phyloP scores from a whole-genome alignment of 1,139 yeast genomes.

The Sugiyamaella japonica region DNA sequence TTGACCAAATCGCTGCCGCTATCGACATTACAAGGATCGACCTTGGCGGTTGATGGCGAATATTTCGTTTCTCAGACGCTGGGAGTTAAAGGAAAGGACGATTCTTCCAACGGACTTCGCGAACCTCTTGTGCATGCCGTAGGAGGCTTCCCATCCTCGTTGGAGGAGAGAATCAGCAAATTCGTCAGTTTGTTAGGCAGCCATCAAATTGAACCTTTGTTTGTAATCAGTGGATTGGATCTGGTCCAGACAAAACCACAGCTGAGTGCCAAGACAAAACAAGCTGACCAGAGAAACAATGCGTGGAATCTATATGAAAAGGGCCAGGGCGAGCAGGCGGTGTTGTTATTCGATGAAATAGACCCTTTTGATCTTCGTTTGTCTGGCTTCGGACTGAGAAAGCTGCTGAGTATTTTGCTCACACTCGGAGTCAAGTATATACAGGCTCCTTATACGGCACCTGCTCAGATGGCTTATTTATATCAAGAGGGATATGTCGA shows the following conservation, averaged over 20 bases:
- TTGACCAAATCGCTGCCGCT: conserved; percentile 63
- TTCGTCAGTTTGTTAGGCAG: conserved; percentile 64
- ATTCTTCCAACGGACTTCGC: conserved; percentile 47
- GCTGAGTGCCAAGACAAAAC: conserved; percentile 23
- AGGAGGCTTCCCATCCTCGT: conserved; percentile 77
- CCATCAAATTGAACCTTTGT: conserved; percentile 69
- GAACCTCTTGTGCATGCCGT: conserved; percentile 76
- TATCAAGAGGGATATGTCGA: conserved; percentile 57
- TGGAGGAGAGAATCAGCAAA: conserved; percentile 54
- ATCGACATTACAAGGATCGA: conserved; percentile 64
- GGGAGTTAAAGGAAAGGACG: conserved; percentile 19
- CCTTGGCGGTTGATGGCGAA: conserved; percentile 82
- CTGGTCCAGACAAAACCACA: conserved; percentile 32
- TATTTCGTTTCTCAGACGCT: conserved; percentile 68
- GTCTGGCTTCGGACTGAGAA: conserved; percentile 40
- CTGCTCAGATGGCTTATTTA: conserved; percentile 78
- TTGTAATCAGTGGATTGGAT: conserved; percentile 63
- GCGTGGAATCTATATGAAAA: conserved; percentile 43
- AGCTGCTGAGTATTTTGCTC: conserved; percentile 58
- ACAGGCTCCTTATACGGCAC: conserved; percentile 81
- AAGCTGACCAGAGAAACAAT: conserved; percentile 32
- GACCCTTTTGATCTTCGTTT: conserved; percentile 25
- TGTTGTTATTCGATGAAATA: conserved; percentile 36
- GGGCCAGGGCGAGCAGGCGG: conserved; percentile 41
- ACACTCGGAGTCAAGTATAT: conserved; percentile 62